A percentile compares a stretch with the other conserved stretches of the same genome.
phyloP scores from a whole-genome alignment of 768 basidiomycete species.

The Termitomyces sp. region DNA sequence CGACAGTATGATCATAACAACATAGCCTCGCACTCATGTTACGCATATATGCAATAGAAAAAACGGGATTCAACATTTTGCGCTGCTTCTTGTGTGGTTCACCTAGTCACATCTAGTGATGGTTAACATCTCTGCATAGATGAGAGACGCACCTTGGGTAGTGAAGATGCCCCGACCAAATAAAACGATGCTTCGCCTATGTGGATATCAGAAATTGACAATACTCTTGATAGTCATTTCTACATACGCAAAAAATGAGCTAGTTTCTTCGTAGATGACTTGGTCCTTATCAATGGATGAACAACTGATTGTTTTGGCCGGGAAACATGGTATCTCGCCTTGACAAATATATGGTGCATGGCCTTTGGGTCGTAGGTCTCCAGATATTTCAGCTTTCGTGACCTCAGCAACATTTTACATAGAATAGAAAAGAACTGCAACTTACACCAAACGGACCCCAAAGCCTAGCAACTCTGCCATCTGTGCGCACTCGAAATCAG shows the following conservation, averaged over 20 bases:
- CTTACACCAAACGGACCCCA: constrained; percentile 7
- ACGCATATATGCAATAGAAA: constrained; percentile 11
- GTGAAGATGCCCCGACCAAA: constrained; percentile 3
- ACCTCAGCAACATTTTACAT: not conserved
- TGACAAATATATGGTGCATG: constrained; percentile 35
- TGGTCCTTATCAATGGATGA: constrained; percentile 1
- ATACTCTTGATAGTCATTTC: not conserved
- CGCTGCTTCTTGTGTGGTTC: constrained; percentile 13
- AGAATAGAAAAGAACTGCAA: not conserved
- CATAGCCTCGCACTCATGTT: constrained; percentile 1
- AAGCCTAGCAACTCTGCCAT: constrained; percentile 1
- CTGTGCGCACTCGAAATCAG: not conserved
- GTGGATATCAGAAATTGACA: not conserved
- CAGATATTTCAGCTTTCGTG: constrained; percentile 23
- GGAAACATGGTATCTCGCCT: constrained; percentile 18
- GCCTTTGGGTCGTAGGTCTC: constrained; percentile 36
- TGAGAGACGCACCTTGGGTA: not conserved
- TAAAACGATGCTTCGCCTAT: not conserved
- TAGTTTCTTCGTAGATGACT: constrained; percentile 5
- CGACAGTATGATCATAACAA: not conserved
- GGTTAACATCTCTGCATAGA: not conserved
- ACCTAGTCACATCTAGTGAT: not conserved
- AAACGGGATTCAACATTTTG: constrained; percentile 13
- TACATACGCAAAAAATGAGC: not conserved
- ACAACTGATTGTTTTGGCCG: not conserved